Conservation (phyloP, 2,329 filamentous ascomycete genomes). For the Alternaria arborescens region DNA sequence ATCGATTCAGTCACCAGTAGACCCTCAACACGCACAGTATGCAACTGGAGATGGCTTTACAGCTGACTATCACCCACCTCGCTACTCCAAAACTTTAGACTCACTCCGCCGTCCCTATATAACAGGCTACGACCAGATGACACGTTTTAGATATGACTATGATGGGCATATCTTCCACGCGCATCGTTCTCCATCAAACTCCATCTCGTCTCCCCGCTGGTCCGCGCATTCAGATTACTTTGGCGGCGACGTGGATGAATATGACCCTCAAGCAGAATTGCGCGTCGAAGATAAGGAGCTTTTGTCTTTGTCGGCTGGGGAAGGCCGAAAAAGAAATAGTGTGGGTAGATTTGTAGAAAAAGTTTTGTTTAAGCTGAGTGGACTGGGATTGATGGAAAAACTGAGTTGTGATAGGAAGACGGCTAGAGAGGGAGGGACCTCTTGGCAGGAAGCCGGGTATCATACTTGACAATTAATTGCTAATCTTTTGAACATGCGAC, state of each 20-base stretch:
- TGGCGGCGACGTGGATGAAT: constrained; percentile 15
- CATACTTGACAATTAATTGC: neutral
- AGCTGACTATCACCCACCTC: neutral
- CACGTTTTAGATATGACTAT: constrained; percentile 25
- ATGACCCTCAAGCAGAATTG: neutral
- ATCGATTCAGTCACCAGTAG: neutral
- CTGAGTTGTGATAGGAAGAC: constrained; percentile 1
- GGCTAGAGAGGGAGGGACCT: neutral
- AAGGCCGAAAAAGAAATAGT: constrained; percentile 5
- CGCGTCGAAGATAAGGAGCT: neutral
- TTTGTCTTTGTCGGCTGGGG: neutral
- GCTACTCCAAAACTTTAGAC: neutral
- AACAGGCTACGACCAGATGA: constrained; percentile 21
- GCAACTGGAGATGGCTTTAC: neutral
- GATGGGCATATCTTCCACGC: constrained; percentile 28
- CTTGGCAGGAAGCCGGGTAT: neutral
- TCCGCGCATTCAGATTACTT: constrained; percentile 18
- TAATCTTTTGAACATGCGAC: neutral
- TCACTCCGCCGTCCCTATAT: neutral
- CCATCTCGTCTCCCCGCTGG: neutral
- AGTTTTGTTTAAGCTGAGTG: constrained; percentile 21
- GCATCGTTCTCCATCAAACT: constrained; percentile 5
- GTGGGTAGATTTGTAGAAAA: constrained; percentile 18
- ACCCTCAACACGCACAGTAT: neutral
- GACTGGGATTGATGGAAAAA: constrained; percentile 15